phyloP scores from a whole-genome alignment of 257 asterid genomes.

The Cynanchum wilfordii region DNA sequence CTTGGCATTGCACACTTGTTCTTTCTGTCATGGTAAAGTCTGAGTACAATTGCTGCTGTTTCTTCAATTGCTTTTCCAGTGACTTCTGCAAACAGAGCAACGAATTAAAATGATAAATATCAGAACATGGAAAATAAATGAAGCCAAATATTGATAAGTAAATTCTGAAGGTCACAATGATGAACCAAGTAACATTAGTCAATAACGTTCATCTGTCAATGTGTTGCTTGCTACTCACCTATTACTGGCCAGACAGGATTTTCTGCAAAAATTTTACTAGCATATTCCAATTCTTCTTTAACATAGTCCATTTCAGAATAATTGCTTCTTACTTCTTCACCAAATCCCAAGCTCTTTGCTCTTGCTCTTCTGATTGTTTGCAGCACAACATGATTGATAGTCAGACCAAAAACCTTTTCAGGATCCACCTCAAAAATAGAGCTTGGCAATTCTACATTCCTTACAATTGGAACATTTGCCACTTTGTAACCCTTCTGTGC shows the following conservation, averaged over 20 bases:
- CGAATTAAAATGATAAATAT: neutral
- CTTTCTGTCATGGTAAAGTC: constrained; percentile 81
- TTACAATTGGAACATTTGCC: constrained; percentile 89
- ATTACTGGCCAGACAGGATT: constrained; percentile 97
- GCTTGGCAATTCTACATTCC: constrained; percentile 56
- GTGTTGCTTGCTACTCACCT: constrained; percentile 40
- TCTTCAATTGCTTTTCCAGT: constrained; percentile 94
- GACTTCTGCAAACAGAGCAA: constrained; percentile 64
- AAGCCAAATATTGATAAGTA: neutral
- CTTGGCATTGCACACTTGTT: constrained; percentile 91
- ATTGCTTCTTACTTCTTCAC: constrained; percentile 40
- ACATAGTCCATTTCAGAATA: constrained; percentile 75
- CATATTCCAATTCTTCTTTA: constrained; percentile 62
- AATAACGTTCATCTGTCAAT: neutral
- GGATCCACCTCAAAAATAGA: constrained; percentile 77
- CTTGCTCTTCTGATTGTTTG: constrained; percentile 79
- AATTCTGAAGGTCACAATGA: neutral
- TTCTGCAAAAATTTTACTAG: constrained; percentile 58
- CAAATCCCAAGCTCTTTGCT: constrained; percentile 71
- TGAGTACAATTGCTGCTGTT: constrained; percentile 83
- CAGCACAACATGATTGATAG: constrained; percentile 72
- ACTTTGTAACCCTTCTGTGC: constrained; percentile 97
- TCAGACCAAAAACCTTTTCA: constrained; percentile 75
- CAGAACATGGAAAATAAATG: neutral
- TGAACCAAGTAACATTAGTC: neutral